phyloP scores from a whole-genome alignment of 2,329 filamentous ascomycete species.

The Xylaria sp. region DNA sequence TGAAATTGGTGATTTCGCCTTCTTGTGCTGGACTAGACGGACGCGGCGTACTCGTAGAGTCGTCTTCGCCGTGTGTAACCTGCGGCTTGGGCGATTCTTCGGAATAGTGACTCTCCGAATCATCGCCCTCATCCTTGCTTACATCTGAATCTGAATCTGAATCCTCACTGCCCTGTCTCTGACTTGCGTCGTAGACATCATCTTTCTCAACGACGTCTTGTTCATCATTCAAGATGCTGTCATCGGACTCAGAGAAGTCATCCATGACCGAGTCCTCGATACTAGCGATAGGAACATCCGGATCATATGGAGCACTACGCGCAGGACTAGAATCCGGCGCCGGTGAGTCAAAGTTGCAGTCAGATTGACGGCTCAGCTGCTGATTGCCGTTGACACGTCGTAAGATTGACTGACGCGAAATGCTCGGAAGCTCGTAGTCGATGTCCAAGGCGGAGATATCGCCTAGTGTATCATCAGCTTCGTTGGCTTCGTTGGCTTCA shows the following conservation, averaged over 20 bases:
- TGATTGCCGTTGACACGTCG: constrained; percentile 77
- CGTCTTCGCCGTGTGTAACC: constrained; percentile 43
- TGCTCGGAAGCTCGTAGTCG: constrained; percentile 74
- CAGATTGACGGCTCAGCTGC: constrained; percentile 61
- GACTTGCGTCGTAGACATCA: constrained; percentile 73
- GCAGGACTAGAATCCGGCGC: constrained; percentile 63
- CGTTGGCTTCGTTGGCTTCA: constrained; percentile 61
- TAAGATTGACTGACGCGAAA: constrained; percentile 92
- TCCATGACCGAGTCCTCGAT: constrained; percentile 73
- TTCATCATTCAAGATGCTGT: constrained; percentile 71
- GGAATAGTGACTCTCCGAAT: constrained; percentile 63
- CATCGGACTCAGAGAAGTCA: constrained; percentile 53
- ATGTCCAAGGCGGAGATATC: constrained; percentile 62
- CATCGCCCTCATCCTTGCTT: constrained; percentile 52
- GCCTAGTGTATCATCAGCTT: constrained; percentile 64
- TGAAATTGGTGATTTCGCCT: constrained; percentile 40
- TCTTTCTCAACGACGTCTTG: constrained; percentile 65
- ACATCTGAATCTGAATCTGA: constrained; percentile 35
- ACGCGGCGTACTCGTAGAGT: constrained; percentile 59
- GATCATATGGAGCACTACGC: constrained; percentile 71
- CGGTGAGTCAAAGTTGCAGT: constrained; percentile 68
- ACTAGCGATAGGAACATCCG: constrained; percentile 88
- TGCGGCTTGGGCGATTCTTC: constrained; percentile 46
- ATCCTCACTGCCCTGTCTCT: constrained; percentile 52
- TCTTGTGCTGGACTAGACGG: constrained; percentile 48